Percentiles rank a stretch among this genome's conserved stretches.
These are phyloP conservation scores for Aurantiochytrium sp. DNA, from an alignment of 108 stramenopile species.

Conservation along the genomic window DNA sequence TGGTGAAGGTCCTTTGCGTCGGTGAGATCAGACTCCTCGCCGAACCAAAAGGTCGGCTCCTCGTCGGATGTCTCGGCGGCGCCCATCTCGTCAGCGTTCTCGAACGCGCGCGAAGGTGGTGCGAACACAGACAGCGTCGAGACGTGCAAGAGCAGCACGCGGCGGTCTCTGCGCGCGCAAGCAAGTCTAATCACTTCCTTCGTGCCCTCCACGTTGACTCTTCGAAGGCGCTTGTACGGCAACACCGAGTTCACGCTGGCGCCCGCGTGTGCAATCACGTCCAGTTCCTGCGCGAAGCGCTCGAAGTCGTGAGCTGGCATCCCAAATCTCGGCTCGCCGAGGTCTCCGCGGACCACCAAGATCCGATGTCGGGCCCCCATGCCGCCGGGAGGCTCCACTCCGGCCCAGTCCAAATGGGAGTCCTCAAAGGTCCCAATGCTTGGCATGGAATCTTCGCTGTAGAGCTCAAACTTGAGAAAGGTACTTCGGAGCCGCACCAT, in stretches of 20 bases:
- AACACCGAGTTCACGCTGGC: neutral
- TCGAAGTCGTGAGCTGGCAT: neutral
- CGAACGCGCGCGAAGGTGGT: neutral
- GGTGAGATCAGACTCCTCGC: neutral
- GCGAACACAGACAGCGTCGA: neutral
- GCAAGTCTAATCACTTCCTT: neutral
- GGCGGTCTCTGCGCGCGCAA: neutral
- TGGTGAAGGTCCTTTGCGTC: neutral
- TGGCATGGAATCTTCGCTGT: neutral
- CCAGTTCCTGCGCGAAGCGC: neutral
- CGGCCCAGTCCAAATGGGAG: neutral
- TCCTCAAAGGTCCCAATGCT: neutral
- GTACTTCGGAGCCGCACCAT: neutral
- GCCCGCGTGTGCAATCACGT: neutral
- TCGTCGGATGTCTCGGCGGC: neutral
- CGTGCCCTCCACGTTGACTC: slow-evolving; percentile 3
- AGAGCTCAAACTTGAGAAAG: neutral
- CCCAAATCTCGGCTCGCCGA: neutral
- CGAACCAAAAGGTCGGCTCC: neutral
- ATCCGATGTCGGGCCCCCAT: neutral
- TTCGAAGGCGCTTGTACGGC: neutral
- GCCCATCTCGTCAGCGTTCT: neutral
- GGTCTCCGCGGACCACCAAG: neutral
- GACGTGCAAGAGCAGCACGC: neutral
- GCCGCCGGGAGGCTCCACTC: too few relatives aligned